phyloP scores from a whole-genome alignment of 2,329 filamentous ascomycete species.

The Capronia americana region DNA sequence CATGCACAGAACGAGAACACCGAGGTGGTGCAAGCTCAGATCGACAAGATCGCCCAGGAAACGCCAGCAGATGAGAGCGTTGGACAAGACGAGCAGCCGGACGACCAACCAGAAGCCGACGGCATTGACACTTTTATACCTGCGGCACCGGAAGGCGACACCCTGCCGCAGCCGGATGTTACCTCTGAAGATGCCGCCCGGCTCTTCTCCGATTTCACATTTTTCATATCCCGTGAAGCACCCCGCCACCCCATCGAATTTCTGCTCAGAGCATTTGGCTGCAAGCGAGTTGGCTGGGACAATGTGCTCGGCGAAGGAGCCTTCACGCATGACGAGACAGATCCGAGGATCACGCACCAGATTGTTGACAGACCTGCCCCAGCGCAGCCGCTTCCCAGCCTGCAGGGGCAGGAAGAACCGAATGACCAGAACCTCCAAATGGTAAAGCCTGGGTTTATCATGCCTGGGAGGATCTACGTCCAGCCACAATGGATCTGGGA shows the following conservation, averaged over 20 bases:
- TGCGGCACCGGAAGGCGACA: constrained; percentile 80
- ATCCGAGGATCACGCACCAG: constrained; percentile 92
- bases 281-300: constrained; percentile 96
- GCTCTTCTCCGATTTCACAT: constrained; percentile 87
- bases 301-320: constrained; percentile 86
- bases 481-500: constrained; percentile 99
- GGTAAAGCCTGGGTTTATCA: constrained; percentile 67
- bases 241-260: constrained; percentile 91
- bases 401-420: constrained; percentile 15
- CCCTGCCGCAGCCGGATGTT: constrained; percentile 77
- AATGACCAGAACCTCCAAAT: constrained; percentile 41
- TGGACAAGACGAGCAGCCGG: constrained; percentile 52
- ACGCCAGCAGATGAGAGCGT: constrained; percentile 50
- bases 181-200: constrained; percentile 70
- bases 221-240: constrained; percentile 93
- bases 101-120: constrained; percentile 46
- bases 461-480: constrained; percentile 90
- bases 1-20: constrained; percentile 62
- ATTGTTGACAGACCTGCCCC: constrained; percentile 84
- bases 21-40: constrained; percentile 70
- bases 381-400: constrained; percentile 53
- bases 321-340: constrained; percentile 86
- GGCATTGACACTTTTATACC: constrained; percentile 92
- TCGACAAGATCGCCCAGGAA: constrained; percentile 61
- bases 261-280: constrained; percentile 89